These are phyloP conservation scores for Picea glauca DNA, from an alignment of 75 land plant genomes.

Conservation along the genomic window DNA sequence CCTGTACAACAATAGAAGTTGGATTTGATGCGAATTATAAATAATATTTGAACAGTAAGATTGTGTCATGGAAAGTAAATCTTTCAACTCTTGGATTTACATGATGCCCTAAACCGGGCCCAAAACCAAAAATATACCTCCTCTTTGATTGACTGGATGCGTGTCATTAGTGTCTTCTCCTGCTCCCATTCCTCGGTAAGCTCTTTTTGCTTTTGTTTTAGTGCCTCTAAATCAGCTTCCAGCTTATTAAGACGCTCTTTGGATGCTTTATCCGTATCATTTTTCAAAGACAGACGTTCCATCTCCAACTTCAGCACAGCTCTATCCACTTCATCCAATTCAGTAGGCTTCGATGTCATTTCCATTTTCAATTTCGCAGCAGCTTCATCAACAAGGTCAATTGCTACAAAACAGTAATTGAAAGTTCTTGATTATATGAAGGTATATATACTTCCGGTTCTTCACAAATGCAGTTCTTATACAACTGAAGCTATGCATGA, in stretches of 20 bases:
- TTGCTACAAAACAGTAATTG: slow-evolving; percentile 36
- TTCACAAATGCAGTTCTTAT: neutral
- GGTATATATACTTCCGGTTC: neutral
- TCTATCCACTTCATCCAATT: slow-evolving; percentile 76
- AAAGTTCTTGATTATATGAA: neutral
- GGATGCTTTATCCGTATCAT: slow-evolving; percentile 76
- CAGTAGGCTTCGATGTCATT: slow-evolving; percentile 77
- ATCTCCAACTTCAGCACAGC: slow-evolving; percentile 73
- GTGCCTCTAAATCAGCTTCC: slow-evolving; percentile 51
- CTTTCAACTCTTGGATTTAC: neutral
- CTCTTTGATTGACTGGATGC: slow-evolving; percentile 74
- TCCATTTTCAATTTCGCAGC: slow-evolving; percentile 93
- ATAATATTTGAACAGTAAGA: neutral
- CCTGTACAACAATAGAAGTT: slow-evolving; percentile 15
- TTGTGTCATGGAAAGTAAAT: neutral
- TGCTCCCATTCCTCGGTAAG: slow-evolving; percentile 60
- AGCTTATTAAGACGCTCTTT: slow-evolving; percentile 65
- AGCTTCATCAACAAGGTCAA: slow-evolving; percentile 89
- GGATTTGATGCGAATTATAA: neutral
- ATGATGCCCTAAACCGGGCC: no score
- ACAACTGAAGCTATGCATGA: neutral
- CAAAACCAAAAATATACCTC: slow-evolving; percentile 40
- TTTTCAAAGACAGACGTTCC: slow-evolving; percentile 77
- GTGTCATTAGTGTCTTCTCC: slow-evolving; percentile 68
- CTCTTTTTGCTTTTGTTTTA: slow-evolving; percentile 72